phyloP scores from a whole-genome alignment of 1,284 basidiomycete genomes.

The Ustilago hordei region DNA sequence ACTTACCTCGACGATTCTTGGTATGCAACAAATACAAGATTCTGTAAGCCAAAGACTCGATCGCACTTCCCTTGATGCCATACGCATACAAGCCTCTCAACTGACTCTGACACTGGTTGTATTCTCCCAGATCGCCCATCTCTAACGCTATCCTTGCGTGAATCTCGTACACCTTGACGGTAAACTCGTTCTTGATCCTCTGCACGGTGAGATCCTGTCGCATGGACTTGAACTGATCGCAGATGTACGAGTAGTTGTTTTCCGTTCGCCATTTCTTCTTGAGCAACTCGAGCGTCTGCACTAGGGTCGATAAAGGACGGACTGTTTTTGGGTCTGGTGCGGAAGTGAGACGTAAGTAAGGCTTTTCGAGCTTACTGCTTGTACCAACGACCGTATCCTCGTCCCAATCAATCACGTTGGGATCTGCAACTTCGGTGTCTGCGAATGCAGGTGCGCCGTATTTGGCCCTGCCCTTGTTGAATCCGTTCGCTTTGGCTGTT shows the following conservation, averaged over 20 bases:
- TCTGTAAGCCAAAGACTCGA: conserved; percentile 97
- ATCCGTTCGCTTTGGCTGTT: conserved; percentile 6
- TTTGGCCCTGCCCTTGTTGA: conserved; percentile 14
- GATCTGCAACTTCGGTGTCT: conserved; percentile 48
- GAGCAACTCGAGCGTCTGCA: conserved; percentile 86
- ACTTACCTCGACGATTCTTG: conserved; percentile 81
- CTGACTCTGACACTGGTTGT: conserved; percentile 96
- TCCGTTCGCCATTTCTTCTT: conserved; percentile 90
- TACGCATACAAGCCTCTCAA: conserved; percentile 90
- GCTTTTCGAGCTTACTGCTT: conserved; percentile 88
- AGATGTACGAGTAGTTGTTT: conserved; percentile 89
- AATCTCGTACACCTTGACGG: conserved; percentile 96
- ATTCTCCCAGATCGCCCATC: conserved; percentile 97
- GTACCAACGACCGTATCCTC: conserved; percentile 93
- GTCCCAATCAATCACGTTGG: conserved; percentile 93
- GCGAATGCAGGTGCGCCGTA: conserved; percentile 25
- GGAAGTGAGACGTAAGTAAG: conserved; percentile 94
- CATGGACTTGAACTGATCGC: conserved; percentile 97
- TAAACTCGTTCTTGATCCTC: conserved; percentile 98
- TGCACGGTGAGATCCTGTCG: conserved; percentile 99
- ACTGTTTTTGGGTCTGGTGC: conserved; percentile 95
- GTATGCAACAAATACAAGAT: conserved; percentile 96
- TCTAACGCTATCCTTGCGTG: conserved; percentile 97
- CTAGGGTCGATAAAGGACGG: conserved; percentile 85
- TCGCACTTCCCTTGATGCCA: conserved; percentile 86